Evolutionary conservation across 2,329 filamentous ascomycete species (phyloP).

Genomic region (Daldinia sp.): DNA sequence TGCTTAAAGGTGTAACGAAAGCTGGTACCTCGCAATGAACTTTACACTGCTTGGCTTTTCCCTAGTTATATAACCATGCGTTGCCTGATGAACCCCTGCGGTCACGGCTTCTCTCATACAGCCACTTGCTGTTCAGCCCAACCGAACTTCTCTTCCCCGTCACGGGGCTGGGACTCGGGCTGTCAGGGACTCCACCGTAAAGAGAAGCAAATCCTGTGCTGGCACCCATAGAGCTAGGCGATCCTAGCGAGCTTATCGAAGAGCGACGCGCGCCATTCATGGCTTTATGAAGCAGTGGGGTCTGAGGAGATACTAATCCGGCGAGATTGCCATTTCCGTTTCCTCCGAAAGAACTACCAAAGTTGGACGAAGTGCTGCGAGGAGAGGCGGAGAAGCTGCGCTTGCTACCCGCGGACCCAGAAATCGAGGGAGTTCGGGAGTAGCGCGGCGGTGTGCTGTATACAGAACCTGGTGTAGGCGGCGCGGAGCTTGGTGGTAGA

Average conservation of each 20-base stretch:
- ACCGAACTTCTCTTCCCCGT: slow-evolving; percentile 75
- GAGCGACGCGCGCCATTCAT: slow-evolving; percentile 64
- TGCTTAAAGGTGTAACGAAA: slow-evolving; percentile 6
- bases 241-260: slow-evolving; percentile 66
- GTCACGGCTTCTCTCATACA: slow-evolving; percentile 81
- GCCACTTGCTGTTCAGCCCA: slow-evolving; percentile 89
- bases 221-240: slow-evolving; percentile 63
- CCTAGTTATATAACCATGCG: slow-evolving; percentile 47
- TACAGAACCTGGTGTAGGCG: slow-evolving; percentile 72
- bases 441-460: slow-evolving; percentile 91
- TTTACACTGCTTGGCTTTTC: neutral
- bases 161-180: slow-evolving; percentile 71
- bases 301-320: slow-evolving; percentile 55
- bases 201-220: slow-evolving; percentile 57
- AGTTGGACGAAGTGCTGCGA: slow-evolving; percentile 56
- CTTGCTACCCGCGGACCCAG: slow-evolving; percentile 68
- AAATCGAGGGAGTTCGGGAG: slow-evolving; percentile 73
- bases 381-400: slow-evolving; percentile 67
- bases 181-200: slow-evolving; percentile 67
- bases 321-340: slow-evolving; percentile 42
- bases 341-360: slow-evolving; percentile 43
- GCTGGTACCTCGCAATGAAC: slow-evolving; percentile 11
- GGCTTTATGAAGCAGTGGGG: slow-evolving; percentile 73
- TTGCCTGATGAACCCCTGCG: slow-evolving; percentile 58
- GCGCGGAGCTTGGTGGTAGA: slow-evolving; percentile 70